Evolutionary conservation across 352 stramenopile species (phyloP), one percentile per base, ranked within the genome.

Genomic region (Globisporangium emineosum): DNA sequence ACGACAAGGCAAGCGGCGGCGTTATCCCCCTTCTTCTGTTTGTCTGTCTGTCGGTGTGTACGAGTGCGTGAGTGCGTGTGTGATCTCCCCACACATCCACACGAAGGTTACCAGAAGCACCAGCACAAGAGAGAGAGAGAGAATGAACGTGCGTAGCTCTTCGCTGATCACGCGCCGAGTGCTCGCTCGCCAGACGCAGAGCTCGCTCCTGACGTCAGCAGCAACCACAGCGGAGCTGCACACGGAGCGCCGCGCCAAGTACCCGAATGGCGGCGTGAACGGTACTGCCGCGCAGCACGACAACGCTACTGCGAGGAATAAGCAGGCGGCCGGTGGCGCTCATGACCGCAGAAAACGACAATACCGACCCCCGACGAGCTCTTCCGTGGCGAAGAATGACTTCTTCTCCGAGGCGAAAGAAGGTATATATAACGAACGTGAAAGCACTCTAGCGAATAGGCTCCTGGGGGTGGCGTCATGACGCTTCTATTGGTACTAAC

Each of bases 321-420:
- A 58, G 19, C 30, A 51, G 27, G 10, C 23, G 10, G 30, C 40
- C 1, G 45, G 10, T 10, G 47, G 45, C 10, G 55, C 45, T 3
- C 56, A 69, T 30, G 64, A 69, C 25, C 64, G 64, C n/a, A 60
- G 64, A 47, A 69, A 69, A 53, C 64, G 64, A 7, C 64, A 69
- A 49, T 65, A 57, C 57, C 64, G 64, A 29, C 56, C 56, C 4
- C 37, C 56, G 15, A 37, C 27, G 27, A 40, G 17, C 25, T 25
- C 35, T 2, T 8, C 35, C 13, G 47, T 27, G 52, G 25, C 37
- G 8, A 64, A 61, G 35, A 47, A 23, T 35, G 62, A 58, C 56
- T 23, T 62, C 17, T 67, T 67, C 62, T 17, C 54, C 9, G 52
- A 66, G 4, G 32, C 12, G 27, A 66, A 60, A 52, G 61, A 61